Base-by-base conservation (phyloP, 169 alveolate genomes). In the Eimeria sp. region DNA sequence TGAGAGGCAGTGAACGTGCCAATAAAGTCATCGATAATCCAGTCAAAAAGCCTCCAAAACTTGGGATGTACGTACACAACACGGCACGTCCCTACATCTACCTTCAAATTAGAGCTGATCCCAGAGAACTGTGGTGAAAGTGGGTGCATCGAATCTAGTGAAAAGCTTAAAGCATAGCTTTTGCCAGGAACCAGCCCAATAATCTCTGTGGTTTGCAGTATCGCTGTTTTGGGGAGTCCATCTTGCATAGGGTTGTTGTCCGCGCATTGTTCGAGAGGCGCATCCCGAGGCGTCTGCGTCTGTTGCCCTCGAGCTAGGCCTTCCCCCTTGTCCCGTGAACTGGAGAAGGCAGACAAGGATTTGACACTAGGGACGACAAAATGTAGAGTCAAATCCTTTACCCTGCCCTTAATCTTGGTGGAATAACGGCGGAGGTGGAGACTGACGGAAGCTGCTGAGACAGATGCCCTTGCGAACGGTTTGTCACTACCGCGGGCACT, bases 11-110 rank as follows among this genome's bases (percentile, higher is more conserved):
- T 64, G 49, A 93, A 66, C 20, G 94, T 93, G 82, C 94, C 87
- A 25, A 83, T 54, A 76, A 93, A 93, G 33, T 88, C 77, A 33
- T 68, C 94, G 62, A 83, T n/a, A 3, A 93, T 64, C 96, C 96
- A 93, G 56, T 82, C 89, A 68, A 93, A 93, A 46, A 93, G 93
- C 80, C 90, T 64, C 96, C 96, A 93, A 72, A 93, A 93, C 64
- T 93, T 82, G 76, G 68, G 76, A 85, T 93, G 96, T 4, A 93
- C 33, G 40, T 93, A 93, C 3, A 83, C 94, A 60, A 93, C 94
- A n/a, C 89, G 88, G 89, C 78, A 74, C 2, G 94, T 14, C n/a
- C 96, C 96, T 78, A 93, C 49, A 33, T 93, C 94, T 27, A 93
- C 89, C 71, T 85, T 52, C 52, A 93, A 82, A 40, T 23, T 30